Evolutionary conservation across 768 basidiomycete species (phyloP).

Genomic region (Leucosporidium scottii): DNA sequence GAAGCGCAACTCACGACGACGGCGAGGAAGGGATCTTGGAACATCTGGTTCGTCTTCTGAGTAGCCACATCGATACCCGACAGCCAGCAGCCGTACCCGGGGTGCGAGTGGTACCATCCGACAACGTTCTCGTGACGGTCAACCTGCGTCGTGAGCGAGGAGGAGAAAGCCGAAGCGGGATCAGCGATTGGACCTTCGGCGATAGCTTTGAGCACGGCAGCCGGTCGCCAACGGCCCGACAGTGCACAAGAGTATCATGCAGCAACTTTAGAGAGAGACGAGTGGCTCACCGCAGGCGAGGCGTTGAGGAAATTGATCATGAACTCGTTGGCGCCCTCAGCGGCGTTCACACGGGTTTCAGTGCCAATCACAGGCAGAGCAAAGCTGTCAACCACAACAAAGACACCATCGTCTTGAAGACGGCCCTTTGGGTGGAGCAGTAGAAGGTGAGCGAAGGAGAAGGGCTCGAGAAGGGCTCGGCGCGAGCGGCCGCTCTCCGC

Average conservation of each 20-base stretch:
- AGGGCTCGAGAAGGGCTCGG: conserved; percentile 50
- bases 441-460: neutral
- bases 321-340: conserved; percentile 91
- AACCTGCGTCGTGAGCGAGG: conserved; percentile 22
- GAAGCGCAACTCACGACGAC: conserved; percentile 65
- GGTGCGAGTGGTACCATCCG: conserved; percentile 99
- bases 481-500: conserved; percentile 45
- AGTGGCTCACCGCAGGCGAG: conserved; percentile 59
- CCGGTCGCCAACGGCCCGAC: no score
- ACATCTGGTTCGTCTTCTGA: conserved; percentile 88
- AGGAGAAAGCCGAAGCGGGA: neutral
- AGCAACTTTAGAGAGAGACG: neutral
- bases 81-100: conserved; percentile 98
- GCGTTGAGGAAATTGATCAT: conserved; percentile 89
- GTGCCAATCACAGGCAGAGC: conserved; percentile 96
- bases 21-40: conserved; percentile 92
- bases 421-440: neutral
- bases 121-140: conserved; percentile 59
- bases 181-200: neutral
- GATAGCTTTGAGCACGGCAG: no score
- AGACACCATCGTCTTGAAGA: conserved; percentile 40
- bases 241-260: no score
- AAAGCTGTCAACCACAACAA: conserved; percentile 85
- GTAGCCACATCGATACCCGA: conserved; percentile 98
- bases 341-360: conserved; percentile 94